These are phyloP conservation scores for Galerina marginata DNA, from an alignment of 768 basidiomycete species.

Conservation along the genomic window DNA sequence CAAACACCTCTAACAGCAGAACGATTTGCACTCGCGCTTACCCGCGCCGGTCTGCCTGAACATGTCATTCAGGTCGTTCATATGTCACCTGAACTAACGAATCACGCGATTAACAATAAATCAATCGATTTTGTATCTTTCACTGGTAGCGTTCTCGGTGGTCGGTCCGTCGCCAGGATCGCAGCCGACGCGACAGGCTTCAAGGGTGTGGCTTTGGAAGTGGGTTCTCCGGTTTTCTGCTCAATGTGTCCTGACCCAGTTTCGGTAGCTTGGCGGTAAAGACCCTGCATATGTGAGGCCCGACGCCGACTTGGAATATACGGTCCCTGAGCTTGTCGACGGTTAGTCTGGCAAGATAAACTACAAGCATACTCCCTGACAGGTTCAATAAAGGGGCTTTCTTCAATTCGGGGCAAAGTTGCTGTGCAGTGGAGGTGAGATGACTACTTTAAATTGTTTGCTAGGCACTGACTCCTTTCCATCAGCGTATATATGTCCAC, in stretches of 20 bases:
- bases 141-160: slow-evolving; percentile 85
- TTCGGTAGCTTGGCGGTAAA: slow-evolving; percentile 86
- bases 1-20: slow-evolving; percentile 93
- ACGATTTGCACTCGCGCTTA: slow-evolving; percentile 71
- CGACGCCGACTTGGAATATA: slow-evolving; percentile 86
- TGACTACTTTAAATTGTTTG: too few species aligned
- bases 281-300: slow-evolving; percentile 94
- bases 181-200: slow-evolving; percentile 72
- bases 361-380: neutral
- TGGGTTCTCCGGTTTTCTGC: slow-evolving; percentile 30
- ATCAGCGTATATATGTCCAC: slow-evolving; percentile 92
- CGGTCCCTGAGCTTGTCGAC: slow-evolving; percentile 87
- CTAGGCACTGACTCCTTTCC: neutral
- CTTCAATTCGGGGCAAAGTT: slow-evolving; percentile 98
- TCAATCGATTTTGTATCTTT: slow-evolving; percentile 85
- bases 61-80: slow-evolving; percentile 80
- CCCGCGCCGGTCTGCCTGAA: slow-evolving; percentile 78
- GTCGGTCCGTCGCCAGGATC: slow-evolving; percentile 72
- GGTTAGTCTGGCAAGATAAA: slow-evolving; percentile 50
- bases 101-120: slow-evolving; percentile 65
- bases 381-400: slow-evolving; percentile 65
- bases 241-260: neutral
- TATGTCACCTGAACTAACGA: slow-evolving; percentile 65
- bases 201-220: slow-evolving; percentile 89
- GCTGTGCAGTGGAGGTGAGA: slow-evolving; percentile 87